Conservation (phyloP, 1,139 yeast genomes). For the Kluyveromyces sp. region DNA sequence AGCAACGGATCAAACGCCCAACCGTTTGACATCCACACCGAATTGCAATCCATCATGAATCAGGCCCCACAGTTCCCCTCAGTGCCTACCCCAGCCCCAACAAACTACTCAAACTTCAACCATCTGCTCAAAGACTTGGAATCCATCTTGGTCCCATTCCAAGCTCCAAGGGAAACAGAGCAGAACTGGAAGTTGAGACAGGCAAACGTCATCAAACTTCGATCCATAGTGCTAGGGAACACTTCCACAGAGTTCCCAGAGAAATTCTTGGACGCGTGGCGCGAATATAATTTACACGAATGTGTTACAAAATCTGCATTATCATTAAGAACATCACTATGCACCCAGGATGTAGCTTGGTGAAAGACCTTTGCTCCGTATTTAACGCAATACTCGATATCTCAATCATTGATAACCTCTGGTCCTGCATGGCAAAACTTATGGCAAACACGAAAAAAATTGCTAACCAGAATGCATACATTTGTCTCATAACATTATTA, state of each 20-base stretch:
- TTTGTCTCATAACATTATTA: slow-evolving; percentile 56
- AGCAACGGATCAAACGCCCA: not conserved
- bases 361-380: slow-evolving; percentile 61
- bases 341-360: slow-evolving; percentile 64
- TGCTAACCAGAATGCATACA: slow-evolving; percentile 67
- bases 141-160: slow-evolving; percentile 39
- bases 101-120: slow-evolving; percentile 25
- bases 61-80: slow-evolving; percentile 8
- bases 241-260: slow-evolving; percentile 35
- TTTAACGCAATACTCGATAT: slow-evolving; percentile 47
- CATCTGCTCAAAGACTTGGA: slow-evolving; percentile 35
- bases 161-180: slow-evolving; percentile 75
- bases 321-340: slow-evolving; percentile 78
- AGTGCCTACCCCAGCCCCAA: slow-evolving; percentile 3
- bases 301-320: slow-evolving; percentile 59
- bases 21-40: slow-evolving; percentile 12
- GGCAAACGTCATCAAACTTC: slow-evolving; percentile 44
- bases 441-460: slow-evolving; percentile 74
- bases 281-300: slow-evolving; percentile 38
- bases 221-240: slow-evolving; percentile 59
- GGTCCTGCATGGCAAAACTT: slow-evolving; percentile 51
- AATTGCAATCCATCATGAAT: slow-evolving; percentile 10
- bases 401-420: slow-evolving; percentile 48
- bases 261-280: slow-evolving; percentile 33
- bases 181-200: slow-evolving; percentile 79